Evolutionary conservation across 1,139 yeast genomes (phyloP).

Genomic region (Suhomyces wounanorum): DNA sequence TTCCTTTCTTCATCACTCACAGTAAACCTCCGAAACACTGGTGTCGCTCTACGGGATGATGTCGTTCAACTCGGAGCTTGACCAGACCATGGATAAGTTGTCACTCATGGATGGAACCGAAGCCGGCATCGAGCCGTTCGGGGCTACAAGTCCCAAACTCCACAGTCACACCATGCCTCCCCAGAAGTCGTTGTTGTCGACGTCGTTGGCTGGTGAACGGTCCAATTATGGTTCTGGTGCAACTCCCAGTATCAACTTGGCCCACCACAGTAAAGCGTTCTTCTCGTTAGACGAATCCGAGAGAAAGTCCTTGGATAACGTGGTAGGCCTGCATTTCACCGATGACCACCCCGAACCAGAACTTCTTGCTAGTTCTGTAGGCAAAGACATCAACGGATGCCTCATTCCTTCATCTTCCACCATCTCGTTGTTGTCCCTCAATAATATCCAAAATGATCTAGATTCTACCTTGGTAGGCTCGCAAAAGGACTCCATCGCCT

Average conservation of each 20-base stretch:
- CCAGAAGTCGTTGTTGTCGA: slow-evolving; percentile 29
- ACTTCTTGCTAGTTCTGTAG: slow-evolving; percentile 56
- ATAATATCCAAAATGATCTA: slow-evolving; percentile 19
- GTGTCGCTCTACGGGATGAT: slow-evolving; percentile 7
- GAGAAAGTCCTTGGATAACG: slow-evolving; percentile 2
- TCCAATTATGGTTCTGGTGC: not conserved
- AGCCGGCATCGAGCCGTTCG: not conserved
- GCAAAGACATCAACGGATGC: slow-evolving; percentile 50
- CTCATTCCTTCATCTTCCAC: slow-evolving; percentile 57
- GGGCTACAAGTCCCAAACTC: slow-evolving; percentile 2
- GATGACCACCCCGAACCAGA: slow-evolving; percentile 56
- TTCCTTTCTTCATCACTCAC: not conserved
- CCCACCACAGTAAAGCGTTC: slow-evolving; percentile 4
- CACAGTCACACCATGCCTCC: slow-evolving; percentile 10
- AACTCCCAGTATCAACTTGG: not conserved
- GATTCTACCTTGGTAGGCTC: slow-evolving; percentile 9
- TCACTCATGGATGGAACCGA: slow-evolving; percentile 8
- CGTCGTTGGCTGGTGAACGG: slow-evolving; percentile 28
- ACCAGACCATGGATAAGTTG: slow-evolving; percentile 11
- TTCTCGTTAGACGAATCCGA: slow-evolving; percentile 11
- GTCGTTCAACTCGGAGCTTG: slow-evolving; percentile 13
- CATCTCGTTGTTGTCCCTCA: slow-evolving; percentile 53
- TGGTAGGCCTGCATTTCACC: slow-evolving; percentile 13
- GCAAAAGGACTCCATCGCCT: not conserved
- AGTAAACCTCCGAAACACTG: not conserved